A percentile compares a stretch with the other conserved stretches of the same genome.
Conservation (phyloP, 495 filamentous ascomycete genomes). For the Amniculicola lignicola region DNA sequence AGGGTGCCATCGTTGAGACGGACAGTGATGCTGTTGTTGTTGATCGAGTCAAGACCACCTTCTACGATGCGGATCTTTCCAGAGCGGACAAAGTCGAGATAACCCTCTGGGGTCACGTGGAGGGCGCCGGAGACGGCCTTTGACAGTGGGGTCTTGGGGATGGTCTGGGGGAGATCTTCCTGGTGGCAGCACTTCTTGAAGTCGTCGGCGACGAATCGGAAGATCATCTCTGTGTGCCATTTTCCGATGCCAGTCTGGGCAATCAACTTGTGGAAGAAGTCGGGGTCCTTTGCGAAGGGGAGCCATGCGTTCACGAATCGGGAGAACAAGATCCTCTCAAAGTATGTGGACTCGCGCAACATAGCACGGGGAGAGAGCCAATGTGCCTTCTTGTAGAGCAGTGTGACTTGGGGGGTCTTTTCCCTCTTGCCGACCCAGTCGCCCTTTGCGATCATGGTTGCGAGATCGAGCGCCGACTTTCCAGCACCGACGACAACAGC, state of each 20-base stretch:
- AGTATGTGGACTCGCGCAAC: background rate
- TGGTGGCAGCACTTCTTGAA: slow-evolving; percentile 5
- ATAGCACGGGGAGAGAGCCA: slow-evolving; percentile 8
- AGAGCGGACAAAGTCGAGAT: background rate
- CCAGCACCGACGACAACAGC: slow-evolving; percentile 7
- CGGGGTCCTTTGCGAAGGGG: slow-evolving; percentile 3
- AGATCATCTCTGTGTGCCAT: slow-evolving; percentile 4
- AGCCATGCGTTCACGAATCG: slow-evolving; percentile 13
- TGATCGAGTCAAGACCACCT: background rate
- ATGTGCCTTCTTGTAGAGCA: slow-evolving; percentile 11
- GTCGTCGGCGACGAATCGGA: slow-evolving; percentile 1
- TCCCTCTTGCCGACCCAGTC: background rate
- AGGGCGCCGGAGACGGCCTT: slow-evolving; percentile 6
- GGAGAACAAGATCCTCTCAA: slow-evolving; percentile 7
- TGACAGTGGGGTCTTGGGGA: slow-evolving; percentile 2
- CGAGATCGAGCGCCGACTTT: slow-evolving; percentile 18
- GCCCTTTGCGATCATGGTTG: slow-evolving; percentile 8
- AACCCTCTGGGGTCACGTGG: slow-evolving; percentile 7
- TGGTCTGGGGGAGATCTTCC: slow-evolving; percentile 6
- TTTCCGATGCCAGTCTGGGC: background rate
- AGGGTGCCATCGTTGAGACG: background rate
- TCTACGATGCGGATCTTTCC: background rate
- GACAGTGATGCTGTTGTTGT: background rate
- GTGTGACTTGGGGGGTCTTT: background rate
- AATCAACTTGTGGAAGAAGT: slow-evolving; percentile 1